Conservation (phyloP, 2,329 filamentous ascomycete species). For the Corinectria fuckeliana region DNA sequence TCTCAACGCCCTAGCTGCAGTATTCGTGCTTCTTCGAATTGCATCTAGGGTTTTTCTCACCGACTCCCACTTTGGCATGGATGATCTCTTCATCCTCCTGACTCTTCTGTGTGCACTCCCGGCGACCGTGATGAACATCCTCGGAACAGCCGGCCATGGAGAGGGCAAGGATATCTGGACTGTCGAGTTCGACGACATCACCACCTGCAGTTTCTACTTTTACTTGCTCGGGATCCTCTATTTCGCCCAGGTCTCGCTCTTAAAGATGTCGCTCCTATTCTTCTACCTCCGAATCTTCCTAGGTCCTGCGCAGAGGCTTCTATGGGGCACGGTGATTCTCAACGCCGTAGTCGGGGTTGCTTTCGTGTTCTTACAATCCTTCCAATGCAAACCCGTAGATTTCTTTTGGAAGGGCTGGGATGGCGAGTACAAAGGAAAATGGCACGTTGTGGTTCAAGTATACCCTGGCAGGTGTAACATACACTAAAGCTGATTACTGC, state of each 20-base stretch:
- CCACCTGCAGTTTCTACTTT: slow-evolving; percentile 15
- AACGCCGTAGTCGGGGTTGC: slow-evolving; percentile 34
- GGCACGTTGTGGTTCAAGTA: slow-evolving; percentile 27
- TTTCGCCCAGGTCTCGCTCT: slow-evolving; percentile 16
- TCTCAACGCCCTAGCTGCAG: slow-evolving; percentile 20
- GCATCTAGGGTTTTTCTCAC: slow-evolving; percentile 23
- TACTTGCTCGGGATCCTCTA: slow-evolving; percentile 17
- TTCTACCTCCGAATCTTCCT: slow-evolving; percentile 24
- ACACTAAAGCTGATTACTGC: background rate
- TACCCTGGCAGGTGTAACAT: background rate
- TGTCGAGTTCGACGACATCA: slow-evolving; percentile 17
- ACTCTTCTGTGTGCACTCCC: slow-evolving; percentile 15
- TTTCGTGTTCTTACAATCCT: slow-evolving; percentile 43
- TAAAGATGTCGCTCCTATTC: slow-evolving; percentile 22
- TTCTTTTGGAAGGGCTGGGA: slow-evolving; percentile 52
- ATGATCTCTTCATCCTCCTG: slow-evolving; percentile 21
- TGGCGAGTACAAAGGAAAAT: slow-evolving; percentile 46
- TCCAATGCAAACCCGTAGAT: slow-evolving; percentile 47
- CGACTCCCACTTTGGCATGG: slow-evolving; percentile 19
- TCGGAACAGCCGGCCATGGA: slow-evolving; percentile 20
- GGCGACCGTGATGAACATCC: slow-evolving; percentile 19
- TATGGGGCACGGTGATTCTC: slow-evolving; percentile 15
- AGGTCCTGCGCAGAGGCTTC: slow-evolving; percentile 7
- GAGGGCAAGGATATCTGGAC: slow-evolving; percentile 25
- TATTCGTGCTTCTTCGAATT: slow-evolving; percentile 24